Percentiles rank a stretch among this genome's conserved stretches.
phyloP scores from a whole-genome alignment of 768 basidiomycete species.

The Pleurotus eryngii region DNA sequence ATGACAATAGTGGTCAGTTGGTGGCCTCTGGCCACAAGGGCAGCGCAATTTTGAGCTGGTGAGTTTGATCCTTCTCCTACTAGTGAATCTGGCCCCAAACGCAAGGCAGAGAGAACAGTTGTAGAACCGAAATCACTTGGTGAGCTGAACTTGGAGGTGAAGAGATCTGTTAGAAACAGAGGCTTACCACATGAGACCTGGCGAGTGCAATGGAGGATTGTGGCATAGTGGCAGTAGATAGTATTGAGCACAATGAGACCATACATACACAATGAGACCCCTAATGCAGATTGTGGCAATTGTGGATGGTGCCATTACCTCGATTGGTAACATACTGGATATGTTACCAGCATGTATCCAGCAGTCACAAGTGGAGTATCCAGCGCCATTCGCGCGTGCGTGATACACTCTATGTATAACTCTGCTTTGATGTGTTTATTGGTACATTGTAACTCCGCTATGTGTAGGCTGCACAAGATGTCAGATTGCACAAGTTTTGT shows the following conservation, averaged over 20 bases:
- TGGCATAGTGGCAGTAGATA: neutral
- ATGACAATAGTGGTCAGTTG: too few species aligned
- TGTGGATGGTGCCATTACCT: neutral
- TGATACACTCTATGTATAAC: slow-evolving; percentile 4
- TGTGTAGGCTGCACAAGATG: too few species aligned
- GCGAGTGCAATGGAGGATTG: neutral
- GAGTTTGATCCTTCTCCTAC: too few species aligned
- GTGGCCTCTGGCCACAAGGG: too few species aligned
- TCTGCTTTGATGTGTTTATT: too few species aligned
- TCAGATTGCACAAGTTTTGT: too few species aligned
- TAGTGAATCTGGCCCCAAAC: too few species aligned
- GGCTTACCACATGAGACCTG: neutral
- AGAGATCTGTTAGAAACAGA: neutral
- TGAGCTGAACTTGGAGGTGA: neutral
- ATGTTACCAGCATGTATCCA: neutral
- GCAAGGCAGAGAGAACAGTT: too few species aligned
- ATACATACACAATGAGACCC: neutral
- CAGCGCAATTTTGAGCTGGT: too few species aligned
- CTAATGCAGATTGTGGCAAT: neutral
- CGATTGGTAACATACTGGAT: neutral
- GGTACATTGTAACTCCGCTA: too few species aligned
- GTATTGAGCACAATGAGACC: neutral
- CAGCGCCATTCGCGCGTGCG: neutral
- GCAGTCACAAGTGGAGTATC: neutral
- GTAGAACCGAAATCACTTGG: neutral